A percentile compares a stretch with the other conserved stretches of the same genome.
These are phyloP conservation scores for Vigna unguiculata DNA, from an alignment of 306 rosid species.

Conservation along the genomic window DNA sequence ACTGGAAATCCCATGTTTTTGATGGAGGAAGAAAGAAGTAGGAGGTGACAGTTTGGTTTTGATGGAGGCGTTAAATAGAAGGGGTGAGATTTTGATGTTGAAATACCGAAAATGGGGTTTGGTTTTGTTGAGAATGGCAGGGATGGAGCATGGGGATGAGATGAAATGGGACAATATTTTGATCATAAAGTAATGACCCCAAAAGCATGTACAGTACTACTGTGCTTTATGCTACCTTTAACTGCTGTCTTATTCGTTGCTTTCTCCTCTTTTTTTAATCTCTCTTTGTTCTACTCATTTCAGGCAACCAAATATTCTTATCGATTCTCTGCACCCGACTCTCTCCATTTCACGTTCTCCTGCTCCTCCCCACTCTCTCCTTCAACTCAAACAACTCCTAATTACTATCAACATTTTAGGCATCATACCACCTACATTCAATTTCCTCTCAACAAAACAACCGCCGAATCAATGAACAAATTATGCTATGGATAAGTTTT, in stretches of 20 bases:
- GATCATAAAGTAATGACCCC: slow-evolving; percentile 2
- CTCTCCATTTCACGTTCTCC: not conserved
- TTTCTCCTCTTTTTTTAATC: slow-evolving; percentile 1
- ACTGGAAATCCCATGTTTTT: slow-evolving; percentile 74
- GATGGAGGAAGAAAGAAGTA: too few relatives aligned
- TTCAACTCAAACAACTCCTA: too few relatives aligned
- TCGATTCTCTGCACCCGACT: slow-evolving; percentile 14
- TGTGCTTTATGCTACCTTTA: not conserved
- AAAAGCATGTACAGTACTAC: not conserved
- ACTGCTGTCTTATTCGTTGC: slow-evolving; percentile 42
- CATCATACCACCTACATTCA: too few relatives aligned
- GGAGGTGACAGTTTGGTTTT: not conserved
- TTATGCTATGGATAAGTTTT: not conserved
- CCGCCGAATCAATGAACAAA: too few relatives aligned
- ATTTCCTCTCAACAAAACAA: too few relatives aligned
- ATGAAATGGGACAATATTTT: slow-evolving; percentile 19
- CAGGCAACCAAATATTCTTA: not conserved
- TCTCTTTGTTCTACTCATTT: not conserved
- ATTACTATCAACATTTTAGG: too few relatives aligned
- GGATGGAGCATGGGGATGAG: not conserved
- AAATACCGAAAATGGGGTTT: slow-evolving; percentile 51
- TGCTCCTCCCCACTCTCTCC: not conserved
- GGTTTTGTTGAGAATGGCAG: slow-evolving; percentile 36
- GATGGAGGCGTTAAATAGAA: slow-evolving; percentile 33
- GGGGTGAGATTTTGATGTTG: not conserved